These are phyloP conservation scores for Acer saccharum DNA, from an alignment of 345 rosid species.

Conservation along the genomic window DNA sequence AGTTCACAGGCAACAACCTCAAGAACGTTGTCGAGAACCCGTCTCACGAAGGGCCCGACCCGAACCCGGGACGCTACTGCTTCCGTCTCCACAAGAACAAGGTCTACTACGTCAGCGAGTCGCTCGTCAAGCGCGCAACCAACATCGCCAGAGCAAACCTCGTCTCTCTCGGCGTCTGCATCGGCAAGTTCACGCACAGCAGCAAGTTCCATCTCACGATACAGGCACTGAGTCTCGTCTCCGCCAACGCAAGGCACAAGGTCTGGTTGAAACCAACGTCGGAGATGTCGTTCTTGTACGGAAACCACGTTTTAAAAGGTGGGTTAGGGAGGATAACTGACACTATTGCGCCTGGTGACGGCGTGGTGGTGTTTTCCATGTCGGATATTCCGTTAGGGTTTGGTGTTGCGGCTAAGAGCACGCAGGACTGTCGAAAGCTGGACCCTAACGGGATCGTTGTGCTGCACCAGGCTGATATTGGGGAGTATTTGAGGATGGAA, in stretches of 20 bases:
- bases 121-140: slow-evolving; percentile 81
- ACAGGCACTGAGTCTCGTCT: slow-evolving; percentile 57
- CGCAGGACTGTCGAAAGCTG: slow-evolving; percentile 84
- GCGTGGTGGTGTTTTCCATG: slow-evolving; percentile 89
- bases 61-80: slow-evolving; percentile 73
- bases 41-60: slow-evolving; percentile 84
- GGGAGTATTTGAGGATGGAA: slow-evolving; percentile 90
- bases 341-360: slow-evolving; percentile 73
- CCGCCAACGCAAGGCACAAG: slow-evolving; percentile 84
- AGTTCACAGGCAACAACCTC: slow-evolving; percentile 85
- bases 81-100: slow-evolving; percentile 86
- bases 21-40: slow-evolving; percentile 89
- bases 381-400: slow-evolving; percentile 85
- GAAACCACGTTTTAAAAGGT: slow-evolving; percentile 89
- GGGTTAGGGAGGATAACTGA: slow-evolving; percentile 90
- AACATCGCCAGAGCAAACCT: slow-evolving; percentile 64
- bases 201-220: slow-evolving; percentile 76
- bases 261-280: slow-evolving; percentile 94
- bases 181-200: slow-evolving; percentile 82
- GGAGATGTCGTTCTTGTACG: slow-evolving; percentile 94
- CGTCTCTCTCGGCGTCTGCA: slow-evolving; percentile 72
- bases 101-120: slow-evolving; percentile 79
- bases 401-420: slow-evolving; percentile 76
- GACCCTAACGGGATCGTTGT: slow-evolving; percentile 89
- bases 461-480: slow-evolving; percentile 83